Evolutionary conservation across 148 eudicot genomes (phyloP), one percentile per base, ranked within the genome.

Genomic region (Chenopodium album): DNA sequence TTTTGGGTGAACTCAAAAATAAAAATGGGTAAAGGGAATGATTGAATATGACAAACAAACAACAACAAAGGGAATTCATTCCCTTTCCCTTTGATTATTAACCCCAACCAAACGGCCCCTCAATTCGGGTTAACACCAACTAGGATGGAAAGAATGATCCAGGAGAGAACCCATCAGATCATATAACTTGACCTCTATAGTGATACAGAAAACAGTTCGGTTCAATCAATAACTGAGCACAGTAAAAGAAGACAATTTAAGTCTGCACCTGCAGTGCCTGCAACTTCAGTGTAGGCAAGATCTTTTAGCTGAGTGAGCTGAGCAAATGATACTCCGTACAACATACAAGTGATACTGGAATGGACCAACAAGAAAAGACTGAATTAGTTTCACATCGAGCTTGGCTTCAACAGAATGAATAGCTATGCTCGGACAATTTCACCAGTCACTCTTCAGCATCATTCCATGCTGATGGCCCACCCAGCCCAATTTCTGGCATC

Each of bases 391-490:
- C 48, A 8, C 12, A 37, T 1, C 72, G 29, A 16, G 0, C 9
- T 71, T 44, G 71, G 37, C 54, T 19, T 37, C 72, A 73, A 29
- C 78, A 12, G 4, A 10, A 44, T 31, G 6, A 28, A 60, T 52
- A 48, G 19, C 60, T 54, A 31, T 52, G 73, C 63, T 64, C 50
- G 32, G 28, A 66, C 20, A 59, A 75, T 78, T 37, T 29, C 74
- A 23, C 63, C 52, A 41, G 63, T 86, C 85, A 82, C 70, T 82
- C 50, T 46, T 84, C 90, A 76, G 67, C 88, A 2, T 72, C 75
- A 9, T 28, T 7, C 99, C 99, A 96, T 34, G 94, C 89, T 34
- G 99, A 92, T 74, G 87, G 85, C 23, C 99, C 99, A 41, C 98
- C 98, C 76, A 91, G 79, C 71, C 99, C 99, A 86, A 94, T 88